These are phyloP conservation scores for Chrysanthemum lavandulifolium DNA, from an alignment of 129 eudicot genomes.

Conservation along the genomic window DNA sequence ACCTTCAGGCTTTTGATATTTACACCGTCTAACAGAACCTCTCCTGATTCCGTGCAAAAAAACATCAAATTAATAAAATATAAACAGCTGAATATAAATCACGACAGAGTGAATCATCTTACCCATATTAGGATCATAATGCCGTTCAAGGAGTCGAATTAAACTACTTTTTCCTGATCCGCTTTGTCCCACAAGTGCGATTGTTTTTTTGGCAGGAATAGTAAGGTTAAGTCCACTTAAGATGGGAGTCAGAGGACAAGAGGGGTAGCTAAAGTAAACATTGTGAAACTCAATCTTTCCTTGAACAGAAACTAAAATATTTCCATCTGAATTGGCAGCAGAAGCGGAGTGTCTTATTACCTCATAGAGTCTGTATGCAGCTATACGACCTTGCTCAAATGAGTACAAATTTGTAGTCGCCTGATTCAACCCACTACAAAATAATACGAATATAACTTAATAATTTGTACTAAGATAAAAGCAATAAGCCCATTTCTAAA, in stretches of 20 bases:
- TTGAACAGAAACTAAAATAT: slow-evolving; percentile 41
- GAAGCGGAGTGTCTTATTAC: slow-evolving; percentile 53
- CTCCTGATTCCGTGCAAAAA: slow-evolving; percentile 37
- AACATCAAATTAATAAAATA: background rate
- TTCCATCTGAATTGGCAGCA: slow-evolving; percentile 43
- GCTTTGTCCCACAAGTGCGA: slow-evolving; percentile 61
- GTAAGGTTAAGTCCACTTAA: slow-evolving; percentile 52
- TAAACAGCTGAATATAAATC: background rate
- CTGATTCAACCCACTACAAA: slow-evolving; percentile 53
- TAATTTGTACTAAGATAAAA: background rate
- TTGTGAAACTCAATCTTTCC: slow-evolving; percentile 60
- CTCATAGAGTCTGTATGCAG: slow-evolving; percentile 61
- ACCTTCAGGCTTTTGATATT: slow-evolving; percentile 47
- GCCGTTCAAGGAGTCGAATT: slow-evolving; percentile 57
- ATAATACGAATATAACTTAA: slow-evolving; percentile 20
- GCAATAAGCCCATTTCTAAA: background rate
- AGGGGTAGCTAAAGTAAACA: slow-evolving; percentile 54
- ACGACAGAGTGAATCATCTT: slow-evolving; percentile 10
- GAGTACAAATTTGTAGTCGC: slow-evolving; percentile 49
- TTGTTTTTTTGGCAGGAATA: slow-evolving; percentile 52
- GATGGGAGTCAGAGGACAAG: slow-evolving; percentile 50
- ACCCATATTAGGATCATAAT: slow-evolving; percentile 63
- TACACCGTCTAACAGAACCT: slow-evolving; percentile 62
- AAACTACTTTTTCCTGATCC: slow-evolving; percentile 70
- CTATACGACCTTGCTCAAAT: slow-evolving; percentile 68